Evolutionary conservation across 805 yeast species (phyloP), one percentile per base, ranked within the genome.

Genomic region (Candida boidinii): DNA sequence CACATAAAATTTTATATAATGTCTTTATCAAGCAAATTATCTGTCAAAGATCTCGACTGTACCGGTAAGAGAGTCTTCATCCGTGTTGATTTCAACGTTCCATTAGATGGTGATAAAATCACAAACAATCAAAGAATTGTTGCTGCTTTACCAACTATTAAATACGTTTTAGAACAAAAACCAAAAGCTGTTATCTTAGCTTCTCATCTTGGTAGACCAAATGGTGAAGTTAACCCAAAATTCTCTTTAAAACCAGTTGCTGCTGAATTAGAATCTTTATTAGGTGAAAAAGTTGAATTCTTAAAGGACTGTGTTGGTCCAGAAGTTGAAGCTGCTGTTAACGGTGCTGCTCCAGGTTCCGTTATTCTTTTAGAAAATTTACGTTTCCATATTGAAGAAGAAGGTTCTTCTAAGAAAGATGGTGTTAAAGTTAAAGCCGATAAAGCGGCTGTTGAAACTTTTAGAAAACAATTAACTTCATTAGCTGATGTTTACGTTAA

Each of bases 71-170:
- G 96, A 62, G 99, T 92, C 63, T 88, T 92, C 70, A 90, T 92
- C 75, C 84, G 99, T 70, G 98, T 94, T 43, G 96, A 90, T 64
- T 83, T 83, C 76, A 83, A 83, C 68, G 94, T 83, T 46, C 94
- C 94, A 60, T 78, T 92, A 53, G 97, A 92, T 58, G 97, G 96
- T 51, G 76, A 74, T 56, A 88, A 79, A 60, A 92, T 92, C 73
- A 94, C 99, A 70, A 92, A 94, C 79, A 94, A 92, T 74, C 97
- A 92, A 72, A 82, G 99, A 71, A 92, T 92, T 58, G 97, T 88
- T 54, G 99, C 98, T 61, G 98, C 99, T 49, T 69, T 94, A 54
- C 99, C 99, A 64, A 90, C 99, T 50, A 92, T 92, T 70, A 65
- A 94, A 67, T 92, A 90, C 63, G 96, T 90, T 34, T 69, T 83